Base-by-base conservation (phyloP, 805 yeast genomes). In the Metschnikowia dekortorum region DNA sequence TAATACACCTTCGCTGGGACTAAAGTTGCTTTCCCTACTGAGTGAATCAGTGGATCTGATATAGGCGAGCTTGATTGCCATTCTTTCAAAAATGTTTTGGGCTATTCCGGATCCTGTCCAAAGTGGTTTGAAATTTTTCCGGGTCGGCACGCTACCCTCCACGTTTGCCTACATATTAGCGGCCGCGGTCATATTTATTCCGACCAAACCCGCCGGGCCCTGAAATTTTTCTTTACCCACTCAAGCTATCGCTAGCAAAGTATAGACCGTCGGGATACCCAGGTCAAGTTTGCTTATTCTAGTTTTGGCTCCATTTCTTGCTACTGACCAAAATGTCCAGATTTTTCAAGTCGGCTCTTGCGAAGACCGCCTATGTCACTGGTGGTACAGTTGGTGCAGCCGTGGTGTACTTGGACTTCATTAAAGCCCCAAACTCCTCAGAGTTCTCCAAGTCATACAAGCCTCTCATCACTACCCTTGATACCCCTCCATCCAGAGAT, bases 401-500 rank as follows among this genome's bases (percentile, higher is more conserved):
- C 14, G 62, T 73, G 14, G 58, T 72, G 31, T 73, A 73, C 57
- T 66, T 73, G 46, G 78, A 73, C 58, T 73, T 69, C 59, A 58
- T 73, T 31, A 63, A 55, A 47, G 57, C 74, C 5, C 73, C 74
- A 11, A 64, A 61, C 34, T 59, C 56, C 11, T 61, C 71, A 9
- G 53, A 51, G 29, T 43, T 51, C 47, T 40, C 45, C 39, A 61
- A 62, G 44, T 62, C 70, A n/a, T 71, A 67, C 60, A 61, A 63
- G 44, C 80, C 85, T 3, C 67, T 83, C 46, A 59, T 68, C 18
- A 79, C 76, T 47, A 58, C 70, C 8, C 66, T 71, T 47, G 71
- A 76, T 4, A 57, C 75, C 14, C 85, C 85, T 46, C 87, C 88
- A 28, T 50, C 82, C 0, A 74, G 92, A 64, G 67, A 69, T 3